These are phyloP conservation scores for Alternaria metachromatica DNA, from an alignment of 2,329 filamentous ascomycete genomes.

Conservation along the genomic window DNA sequence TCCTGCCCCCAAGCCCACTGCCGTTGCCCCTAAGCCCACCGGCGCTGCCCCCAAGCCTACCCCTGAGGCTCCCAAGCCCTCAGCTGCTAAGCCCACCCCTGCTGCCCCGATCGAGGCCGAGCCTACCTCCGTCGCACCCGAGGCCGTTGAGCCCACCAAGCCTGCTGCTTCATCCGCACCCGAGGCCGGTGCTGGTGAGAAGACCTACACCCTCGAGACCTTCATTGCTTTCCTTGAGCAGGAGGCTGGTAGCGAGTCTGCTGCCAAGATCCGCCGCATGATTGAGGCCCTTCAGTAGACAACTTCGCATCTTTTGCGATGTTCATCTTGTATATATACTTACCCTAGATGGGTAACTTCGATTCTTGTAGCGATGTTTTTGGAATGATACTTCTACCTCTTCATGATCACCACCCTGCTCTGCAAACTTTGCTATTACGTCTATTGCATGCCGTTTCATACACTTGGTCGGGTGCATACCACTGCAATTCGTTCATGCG, in stretches of 20 bases:
- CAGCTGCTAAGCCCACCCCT: constrained; percentile 1
- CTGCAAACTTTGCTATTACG: background rate
- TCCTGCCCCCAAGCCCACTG: constrained; percentile 4
- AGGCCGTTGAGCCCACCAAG: constrained; percentile 9
- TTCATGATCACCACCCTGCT: background rate
- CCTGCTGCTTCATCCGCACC: constrained; percentile 6
- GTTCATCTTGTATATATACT: constrained; percentile 7
- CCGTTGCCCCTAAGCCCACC: constrained; percentile 6
- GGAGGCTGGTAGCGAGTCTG: constrained; percentile 15
- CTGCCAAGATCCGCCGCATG: constrained; percentile 23
- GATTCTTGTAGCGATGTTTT: constrained; percentile 19
- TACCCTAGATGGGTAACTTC: constrained; percentile 13
- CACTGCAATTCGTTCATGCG: background rate
- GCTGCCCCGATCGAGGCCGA: constrained; percentile 1
- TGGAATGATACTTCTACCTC: constrained; percentile 5
- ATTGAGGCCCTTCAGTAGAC: constrained; percentile 20
- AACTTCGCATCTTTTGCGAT: background rate
- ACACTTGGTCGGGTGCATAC: background rate
- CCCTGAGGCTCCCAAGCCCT: background rate
- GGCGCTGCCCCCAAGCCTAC: background rate
- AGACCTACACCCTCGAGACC: constrained; percentile 26
- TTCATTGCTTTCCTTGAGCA: constrained; percentile 23
- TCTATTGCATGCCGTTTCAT: background rate
- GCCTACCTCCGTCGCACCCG: constrained; percentile 10
- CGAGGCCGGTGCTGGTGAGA: constrained; percentile 14